Conservation (phyloP, 1,284 basidiomycete genomes). For the Leccinum pachyderme region DNA sequence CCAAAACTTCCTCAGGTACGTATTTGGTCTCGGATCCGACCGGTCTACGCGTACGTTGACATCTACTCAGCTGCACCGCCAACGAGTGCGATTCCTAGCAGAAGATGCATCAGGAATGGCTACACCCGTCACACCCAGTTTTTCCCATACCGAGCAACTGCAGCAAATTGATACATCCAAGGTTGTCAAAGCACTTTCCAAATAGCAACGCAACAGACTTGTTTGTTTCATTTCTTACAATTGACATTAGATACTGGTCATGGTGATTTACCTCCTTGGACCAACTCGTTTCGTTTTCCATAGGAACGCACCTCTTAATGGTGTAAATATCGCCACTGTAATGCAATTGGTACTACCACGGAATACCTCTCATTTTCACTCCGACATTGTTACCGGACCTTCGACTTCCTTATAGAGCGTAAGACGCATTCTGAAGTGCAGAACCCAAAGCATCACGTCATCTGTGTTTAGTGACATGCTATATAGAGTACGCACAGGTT, state of each 20-base stretch:
- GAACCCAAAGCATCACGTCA: slow-evolving; percentile 1
- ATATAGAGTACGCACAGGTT: slow-evolving; percentile 66
- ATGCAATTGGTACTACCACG: slow-evolving; percentile 18
- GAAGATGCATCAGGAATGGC: slow-evolving; percentile 56
- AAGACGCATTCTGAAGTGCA: slow-evolving; percentile 58
- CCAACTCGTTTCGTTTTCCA: slow-evolving; percentile 18
- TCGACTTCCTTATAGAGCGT: slow-evolving; percentile 60
- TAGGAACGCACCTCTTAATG: slow-evolving; percentile 32
- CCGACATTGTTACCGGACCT: slow-evolving; percentile 1
- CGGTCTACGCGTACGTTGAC: slow-evolving; percentile 17
- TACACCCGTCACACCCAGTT: slow-evolving; percentile 62
- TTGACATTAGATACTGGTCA: slow-evolving; percentile 20
- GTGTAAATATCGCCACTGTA: slow-evolving; percentile 37
- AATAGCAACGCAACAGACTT: slow-evolving; percentile 20
- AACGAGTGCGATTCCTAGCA: slow-evolving; percentile 72
- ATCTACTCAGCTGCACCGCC: slow-evolving; percentile 64
- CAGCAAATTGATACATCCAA: slow-evolving; percentile 22
- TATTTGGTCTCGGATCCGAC: slow-evolving; percentile 1
- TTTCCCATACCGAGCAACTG: slow-evolving; percentile 37
- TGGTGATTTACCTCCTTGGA: slow-evolving; percentile 12
- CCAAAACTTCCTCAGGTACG: slow-evolving; percentile 92
- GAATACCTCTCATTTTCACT: slow-evolving; percentile 16
- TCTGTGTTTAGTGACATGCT: slow-evolving; percentile 1
- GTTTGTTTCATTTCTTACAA: slow-evolving; percentile 9
- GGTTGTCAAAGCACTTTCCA: slow-evolving; percentile 39